Base-by-base conservation (phyloP, 495 filamentous ascomycete species). In the Schizothecium vesticola region DNA sequence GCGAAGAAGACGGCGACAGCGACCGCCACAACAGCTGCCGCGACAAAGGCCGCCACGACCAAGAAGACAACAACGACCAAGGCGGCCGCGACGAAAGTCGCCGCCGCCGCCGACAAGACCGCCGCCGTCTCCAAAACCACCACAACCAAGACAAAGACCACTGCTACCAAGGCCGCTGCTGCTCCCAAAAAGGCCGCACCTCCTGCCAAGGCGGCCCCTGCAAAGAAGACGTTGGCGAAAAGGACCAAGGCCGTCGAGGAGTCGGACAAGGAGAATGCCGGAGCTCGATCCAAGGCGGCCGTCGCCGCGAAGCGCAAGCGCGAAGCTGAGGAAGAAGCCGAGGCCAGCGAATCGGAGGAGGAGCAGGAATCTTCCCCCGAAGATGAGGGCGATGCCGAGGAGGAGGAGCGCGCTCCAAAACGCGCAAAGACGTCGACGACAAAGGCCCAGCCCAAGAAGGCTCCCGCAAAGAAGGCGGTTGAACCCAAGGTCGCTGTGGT, bases 191-290 rank as follows among this genome's bases (percentile, higher is more conserved):
- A 73, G 72, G 36, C 60, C n/a, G 66, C 61, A 6, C 69, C 76
- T 23, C 66, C 64, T 19, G 59, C 70, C 3, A 79, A 80, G 55
- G 73, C 66, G 26, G 74, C 79, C 24, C 23, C 63, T 0, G 31
- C 65, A 22, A 73, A 71, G 62, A 70, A 67, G 63, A 59, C 75
- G 6, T 80, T 83, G 26, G 81, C 79, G 6, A 79, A 84, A 59
- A 82, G 80, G 26, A 22, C 70, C 43, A 69, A 71, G 67, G 51
- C 70, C 43, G 21, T 63, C 23, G 63, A 68, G 11, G 73, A 73
- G 61, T 77, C 75, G 3, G 75, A 79, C 65, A 79, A 77, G 70
- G 77, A 79, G 61, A 79, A 79, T 61, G 59, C 25, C 13, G 60
- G 60, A 23, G 16, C 65, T 57, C 13, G 60, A 2, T 9, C 56